These are phyloP conservation scores for Epichloe uncinata DNA, from an alignment of 2,329 filamentous ascomycete genomes.

Conservation along the genomic window DNA sequence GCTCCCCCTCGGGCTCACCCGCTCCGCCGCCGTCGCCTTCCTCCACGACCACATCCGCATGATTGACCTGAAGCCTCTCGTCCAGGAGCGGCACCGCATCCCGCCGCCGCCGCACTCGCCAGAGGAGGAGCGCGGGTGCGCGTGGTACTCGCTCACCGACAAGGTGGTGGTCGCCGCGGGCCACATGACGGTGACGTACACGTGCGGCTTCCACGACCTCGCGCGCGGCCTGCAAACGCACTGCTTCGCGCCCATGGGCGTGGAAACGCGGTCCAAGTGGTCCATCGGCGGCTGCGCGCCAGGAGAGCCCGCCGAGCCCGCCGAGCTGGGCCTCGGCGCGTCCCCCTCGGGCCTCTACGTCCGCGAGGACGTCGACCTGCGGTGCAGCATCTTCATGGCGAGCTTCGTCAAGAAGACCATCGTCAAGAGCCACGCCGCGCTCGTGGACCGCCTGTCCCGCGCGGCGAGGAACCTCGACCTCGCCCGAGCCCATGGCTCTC, in stretches of 20 bases:
- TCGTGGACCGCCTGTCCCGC: slow-evolving; percentile 49
- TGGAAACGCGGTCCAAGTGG: slow-evolving; percentile 72
- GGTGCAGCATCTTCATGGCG: slow-evolving; percentile 64
- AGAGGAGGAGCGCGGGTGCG: slow-evolving; percentile 56
- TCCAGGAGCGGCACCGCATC: slow-evolving; percentile 58
- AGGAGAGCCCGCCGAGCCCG: slow-evolving; percentile 51
- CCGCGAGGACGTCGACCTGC: slow-evolving; percentile 71
- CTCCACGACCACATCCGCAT: slow-evolving; percentile 69
- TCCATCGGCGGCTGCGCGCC: slow-evolving; percentile 57
- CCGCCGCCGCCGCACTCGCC: slow-evolving; percentile 52
- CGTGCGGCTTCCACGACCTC: slow-evolving; percentile 66
- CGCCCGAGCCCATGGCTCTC: too few species aligned
- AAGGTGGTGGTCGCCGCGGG: slow-evolving; percentile 47
- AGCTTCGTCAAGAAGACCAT: slow-evolving; percentile 72
- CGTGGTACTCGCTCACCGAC: slow-evolving; percentile 73
- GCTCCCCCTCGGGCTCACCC: slow-evolving; percentile 55
- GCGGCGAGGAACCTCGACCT: too few species aligned
- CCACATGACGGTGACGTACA: slow-evolving; percentile 52
- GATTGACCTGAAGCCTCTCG: slow-evolving; percentile 78
- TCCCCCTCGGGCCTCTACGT: slow-evolving; percentile 63
- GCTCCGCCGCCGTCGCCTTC: slow-evolving; percentile 58
- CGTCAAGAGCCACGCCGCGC: slow-evolving; percentile 56
- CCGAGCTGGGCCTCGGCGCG: slow-evolving; percentile 52
- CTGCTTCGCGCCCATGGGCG: slow-evolving; percentile 67
- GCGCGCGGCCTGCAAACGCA: slow-evolving; percentile 66